phyloP scores from a whole-genome alignment of 2,329 filamentous ascomycete species.

The Diaporthe sp. region DNA sequence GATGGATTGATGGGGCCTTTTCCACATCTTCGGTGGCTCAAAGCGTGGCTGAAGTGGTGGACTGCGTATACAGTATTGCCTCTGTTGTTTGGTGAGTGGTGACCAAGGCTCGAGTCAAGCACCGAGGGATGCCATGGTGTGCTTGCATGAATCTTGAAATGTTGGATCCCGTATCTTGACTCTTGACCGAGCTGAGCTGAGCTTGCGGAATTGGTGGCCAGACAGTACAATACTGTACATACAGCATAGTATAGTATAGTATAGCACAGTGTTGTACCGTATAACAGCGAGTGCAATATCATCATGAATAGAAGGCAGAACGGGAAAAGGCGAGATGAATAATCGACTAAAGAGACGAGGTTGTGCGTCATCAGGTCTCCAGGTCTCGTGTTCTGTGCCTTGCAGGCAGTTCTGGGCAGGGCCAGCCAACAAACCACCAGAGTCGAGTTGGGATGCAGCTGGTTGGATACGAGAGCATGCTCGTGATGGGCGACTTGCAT shows the following conservation, averaged over 20 bases:
- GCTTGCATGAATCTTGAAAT: conserved; percentile 14
- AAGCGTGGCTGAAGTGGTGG: neutral
- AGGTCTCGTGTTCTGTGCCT: neutral
- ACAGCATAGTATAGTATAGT: too few species aligned
- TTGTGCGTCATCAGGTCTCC: neutral
- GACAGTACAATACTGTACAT: too few species aligned
- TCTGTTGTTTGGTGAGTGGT: neutral
- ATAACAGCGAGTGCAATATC: neutral
- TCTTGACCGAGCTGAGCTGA: conserved; percentile 11
- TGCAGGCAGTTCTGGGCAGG: neutral
- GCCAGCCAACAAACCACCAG: neutral
- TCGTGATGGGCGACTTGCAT: neutral
- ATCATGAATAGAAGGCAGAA: neutral
- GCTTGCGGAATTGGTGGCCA: too few species aligned
- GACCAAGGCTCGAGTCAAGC: neutral
- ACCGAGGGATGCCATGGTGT: neutral
- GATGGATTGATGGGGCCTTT: neutral
- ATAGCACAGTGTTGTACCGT: neutral
- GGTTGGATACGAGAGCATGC: conserved; percentile 2
- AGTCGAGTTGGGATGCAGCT: neutral
- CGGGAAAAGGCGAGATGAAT: neutral
- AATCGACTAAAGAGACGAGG: neutral
- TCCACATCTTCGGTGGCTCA: neutral
- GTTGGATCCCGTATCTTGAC: neutral
- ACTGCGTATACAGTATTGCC: neutral